Conservation (phyloP, 2,329 filamentous ascomycete species). For the Calonectria pteridis region DNA sequence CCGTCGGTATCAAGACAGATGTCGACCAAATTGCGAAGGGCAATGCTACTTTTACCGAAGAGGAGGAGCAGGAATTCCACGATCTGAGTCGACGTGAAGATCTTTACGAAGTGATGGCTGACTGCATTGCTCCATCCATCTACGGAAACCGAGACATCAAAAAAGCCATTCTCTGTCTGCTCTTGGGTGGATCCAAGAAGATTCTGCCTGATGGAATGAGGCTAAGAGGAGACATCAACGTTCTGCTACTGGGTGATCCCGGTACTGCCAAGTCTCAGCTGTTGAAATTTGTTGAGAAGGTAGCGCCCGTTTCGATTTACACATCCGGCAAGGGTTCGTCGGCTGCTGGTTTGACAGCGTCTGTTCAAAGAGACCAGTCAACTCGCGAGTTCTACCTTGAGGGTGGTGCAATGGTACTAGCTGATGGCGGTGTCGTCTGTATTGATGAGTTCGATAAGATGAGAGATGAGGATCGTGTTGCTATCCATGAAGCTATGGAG, state of each 20-base stretch:
- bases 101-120: constrained; percentile 90
- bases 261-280: constrained; percentile 98
- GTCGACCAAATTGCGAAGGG: constrained; percentile 91
- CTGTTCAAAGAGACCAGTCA: constrained; percentile 91
- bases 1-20: constrained; percentile 92
- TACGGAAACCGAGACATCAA: constrained; percentile 98
- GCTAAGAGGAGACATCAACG: constrained; percentile 97
- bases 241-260: constrained; percentile 94
- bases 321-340: constrained; percentile 98
- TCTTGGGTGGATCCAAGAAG: constrained; percentile 97
- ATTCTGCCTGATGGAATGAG: constrained; percentile 98
- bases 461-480: constrained; percentile 96
- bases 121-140: constrained; percentile 96
- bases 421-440: constrained; percentile 95
- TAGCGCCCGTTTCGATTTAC: constrained; percentile 96
- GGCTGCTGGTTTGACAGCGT: constrained; percentile 95
- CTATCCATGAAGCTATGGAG: constrained; percentile 99
- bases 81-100: constrained; percentile 92
- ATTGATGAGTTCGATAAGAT: constrained; percentile 99
- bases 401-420: constrained; percentile 97
- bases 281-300: constrained; percentile 97
- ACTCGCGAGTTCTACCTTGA: constrained; percentile 98
- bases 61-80: constrained; percentile 95
- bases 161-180: constrained; percentile 92
- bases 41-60: constrained; percentile 86